Base-by-base conservation (phyloP, 1,139 yeast genomes). In the Yamadazyma dushanensis region DNA sequence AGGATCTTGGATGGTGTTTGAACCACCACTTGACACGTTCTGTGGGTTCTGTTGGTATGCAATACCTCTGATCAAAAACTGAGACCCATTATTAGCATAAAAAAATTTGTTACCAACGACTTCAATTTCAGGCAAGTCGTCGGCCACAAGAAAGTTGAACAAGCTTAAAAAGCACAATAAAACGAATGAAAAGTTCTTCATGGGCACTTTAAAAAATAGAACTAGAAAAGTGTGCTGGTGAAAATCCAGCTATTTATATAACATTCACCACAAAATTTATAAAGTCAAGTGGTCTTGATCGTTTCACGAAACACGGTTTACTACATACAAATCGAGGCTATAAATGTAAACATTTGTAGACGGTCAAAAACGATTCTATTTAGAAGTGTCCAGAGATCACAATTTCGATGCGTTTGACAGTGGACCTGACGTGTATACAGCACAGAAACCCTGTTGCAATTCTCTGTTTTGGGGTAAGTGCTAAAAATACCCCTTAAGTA, bases 1-100 rank as follows among this genome's bases (percentile, higher is more conserved):
- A 9, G 90, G 96, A 63, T 87, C 87, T 34, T 65, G 57, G 30
- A 87, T 83, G 46, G 27, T 37, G 9, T 11, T 23, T n/a, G 32
- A 11, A 3, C 78, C 66, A 18, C 49, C 69, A 27, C 61, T 50
- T 26, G 82, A 67, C 34, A 49, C 47, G 44, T 60, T 65, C 26
- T 56, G 61, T 21, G 67, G 57, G 43, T 70, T 62, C 46, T 66
- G 67, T 52, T 70, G 76, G 56, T 70, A 70, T 18, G 76, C 76
- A 46, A 70, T 57, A 51, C 76, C 76, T 46, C 63, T 62, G 46
- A 70, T 61, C 49, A 57, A 64, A 42, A 70, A 70, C 47, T 68
- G 75, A 13, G 71, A 57, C 15, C 75, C 75, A 50, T 69, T 70
- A 50, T 69, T 67, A 39, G 65, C 50, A 54, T 57, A 69, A 54